phyloP scores from a whole-genome alignment of 2,329 filamentous ascomycete genomes.

The Hymenoscyphus repandus region DNA sequence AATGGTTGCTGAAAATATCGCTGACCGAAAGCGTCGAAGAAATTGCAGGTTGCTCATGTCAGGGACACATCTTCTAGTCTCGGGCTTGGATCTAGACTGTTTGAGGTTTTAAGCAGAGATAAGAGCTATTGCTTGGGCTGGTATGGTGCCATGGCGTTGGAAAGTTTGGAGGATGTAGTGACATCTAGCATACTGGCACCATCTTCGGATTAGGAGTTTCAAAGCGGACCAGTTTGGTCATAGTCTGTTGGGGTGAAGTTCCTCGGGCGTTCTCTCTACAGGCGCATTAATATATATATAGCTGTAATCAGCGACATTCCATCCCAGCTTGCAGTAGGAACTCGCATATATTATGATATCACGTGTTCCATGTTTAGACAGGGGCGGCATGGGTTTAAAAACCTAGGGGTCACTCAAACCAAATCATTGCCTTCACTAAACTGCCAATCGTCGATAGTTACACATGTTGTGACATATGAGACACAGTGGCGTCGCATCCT shows the following conservation, averaged over 20 bases:
- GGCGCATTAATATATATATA: not conserved
- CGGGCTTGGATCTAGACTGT: not conserved
- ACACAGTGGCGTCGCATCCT: too few relatives aligned
- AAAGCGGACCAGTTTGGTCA: not conserved
- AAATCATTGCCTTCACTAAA: too few relatives aligned
- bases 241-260: not conserved
- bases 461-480: too few relatives aligned
- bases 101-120: not conserved
- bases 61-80: not conserved
- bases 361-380: too few relatives aligned
- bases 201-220: not conserved
- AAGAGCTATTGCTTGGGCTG: conserved; percentile 1
- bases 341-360: too few relatives aligned
- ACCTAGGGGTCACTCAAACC: too few relatives aligned
- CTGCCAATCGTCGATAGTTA: too few relatives aligned
- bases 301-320: too few relatives aligned
- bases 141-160: conserved; percentile 4
- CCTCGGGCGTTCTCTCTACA: conserved; percentile 7
- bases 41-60: not conserved
- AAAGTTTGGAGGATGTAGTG: conserved; percentile 1
- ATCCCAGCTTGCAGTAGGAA: too few relatives aligned
- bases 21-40: not conserved
- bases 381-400: too few relatives aligned
- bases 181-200: conserved; percentile 16
- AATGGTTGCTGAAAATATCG: not conserved